Percentiles rank a stretch among this genome's conserved stretches.
phyloP scores from a whole-genome alignment of 805 yeast genomes.

The Ogataea corticis region DNA sequence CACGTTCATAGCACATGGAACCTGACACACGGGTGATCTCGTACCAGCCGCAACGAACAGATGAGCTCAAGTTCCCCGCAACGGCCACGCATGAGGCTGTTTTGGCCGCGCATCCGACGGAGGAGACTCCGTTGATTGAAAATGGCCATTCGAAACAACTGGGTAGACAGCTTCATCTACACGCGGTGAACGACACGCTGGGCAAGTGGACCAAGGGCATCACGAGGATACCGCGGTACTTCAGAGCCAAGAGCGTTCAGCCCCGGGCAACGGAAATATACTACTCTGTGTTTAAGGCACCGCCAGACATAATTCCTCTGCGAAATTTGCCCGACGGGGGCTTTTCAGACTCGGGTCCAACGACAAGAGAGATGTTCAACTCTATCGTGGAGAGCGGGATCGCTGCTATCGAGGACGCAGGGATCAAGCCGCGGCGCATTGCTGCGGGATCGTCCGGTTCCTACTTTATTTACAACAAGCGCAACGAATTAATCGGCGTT shows the following conservation, averaged over 20 bases:
- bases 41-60: constrained; percentile 3
- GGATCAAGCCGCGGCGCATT: constrained; percentile 52
- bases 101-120: not conserved
- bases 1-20: not conserved
- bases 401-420: constrained; percentile 43
- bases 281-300: constrained; percentile 54
- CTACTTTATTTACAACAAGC: constrained; percentile 51
- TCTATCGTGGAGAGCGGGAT: constrained; percentile 43
- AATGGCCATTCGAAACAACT: too few species aligned
- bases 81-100: not conserved
- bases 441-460: constrained; percentile 71
- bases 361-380: constrained; percentile 35
- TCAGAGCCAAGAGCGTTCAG: constrained; percentile 19
- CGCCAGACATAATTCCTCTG: constrained; percentile 33
- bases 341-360: constrained; percentile 29
- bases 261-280: constrained; percentile 42
- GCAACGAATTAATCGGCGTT: constrained; percentile 49
- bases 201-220: constrained; percentile 22
- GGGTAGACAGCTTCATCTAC: not conserved
- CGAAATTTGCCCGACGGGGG: constrained; percentile 28
- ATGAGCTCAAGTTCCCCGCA: not conserved
- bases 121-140: not conserved
- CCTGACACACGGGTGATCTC: constrained; percentile 2
- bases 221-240: constrained; percentile 13
- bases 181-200: constrained; percentile 11